A percentile compares a stretch with the other conserved stretches of the same genome.
phyloP scores from a whole-genome alignment of 163 green algal species.

The Volvox carteri region DNA sequence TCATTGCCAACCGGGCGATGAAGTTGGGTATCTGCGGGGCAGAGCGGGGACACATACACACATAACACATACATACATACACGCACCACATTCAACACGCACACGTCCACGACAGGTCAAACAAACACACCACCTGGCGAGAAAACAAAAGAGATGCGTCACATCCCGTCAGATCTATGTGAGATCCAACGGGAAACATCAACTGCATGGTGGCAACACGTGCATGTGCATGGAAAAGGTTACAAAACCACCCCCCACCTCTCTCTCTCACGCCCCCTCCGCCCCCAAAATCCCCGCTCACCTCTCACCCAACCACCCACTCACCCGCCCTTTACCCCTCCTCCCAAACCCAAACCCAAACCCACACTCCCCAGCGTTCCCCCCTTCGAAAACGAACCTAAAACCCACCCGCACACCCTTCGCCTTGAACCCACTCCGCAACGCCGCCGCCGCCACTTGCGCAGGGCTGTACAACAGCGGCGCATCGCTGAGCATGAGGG shows the following conservation, averaged over 20 bases:
- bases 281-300: not conserved
- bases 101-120: too few species aligned
- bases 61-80: too few species aligned
- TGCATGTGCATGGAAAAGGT: too few species aligned
- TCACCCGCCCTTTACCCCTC: not conserved
- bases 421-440: conserved; percentile 74
- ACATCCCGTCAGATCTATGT: too few species aligned
- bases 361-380: not conserved
- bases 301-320: not conserved
- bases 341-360: not conserved
- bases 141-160: too few species aligned
- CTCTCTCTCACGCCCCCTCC: too few species aligned
- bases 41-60: too few species aligned
- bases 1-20: conserved; percentile 18
- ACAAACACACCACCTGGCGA: too few species aligned
- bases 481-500: conserved; percentile 84
- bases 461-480: conserved; percentile 80
- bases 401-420: conserved; percentile 50
- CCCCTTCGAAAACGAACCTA: not conserved
- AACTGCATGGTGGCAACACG: too few species aligned
- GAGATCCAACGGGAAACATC: too few species aligned
- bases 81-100: too few species aligned
- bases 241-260: too few species aligned
- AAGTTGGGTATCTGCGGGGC: conserved; percentile 48
- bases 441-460: conserved; percentile 81